phyloP scores from a whole-genome alignment of 129 eudicot species.

The Flaveria trinervia region DNA sequence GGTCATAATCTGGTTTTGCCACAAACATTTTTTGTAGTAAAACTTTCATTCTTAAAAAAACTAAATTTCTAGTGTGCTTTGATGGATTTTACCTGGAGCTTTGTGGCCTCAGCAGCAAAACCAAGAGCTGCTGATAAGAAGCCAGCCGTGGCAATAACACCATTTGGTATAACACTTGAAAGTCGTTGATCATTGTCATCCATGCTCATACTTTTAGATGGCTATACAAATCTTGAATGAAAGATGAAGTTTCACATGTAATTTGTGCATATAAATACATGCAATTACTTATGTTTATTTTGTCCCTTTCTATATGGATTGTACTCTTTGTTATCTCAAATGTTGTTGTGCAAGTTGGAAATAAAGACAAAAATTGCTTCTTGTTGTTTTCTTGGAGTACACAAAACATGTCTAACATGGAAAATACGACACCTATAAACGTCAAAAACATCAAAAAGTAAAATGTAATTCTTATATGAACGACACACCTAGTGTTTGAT shows the following conservation, averaged over 20 bases:
- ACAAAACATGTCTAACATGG: conserved; percentile 2
- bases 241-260: conserved; percentile 2
- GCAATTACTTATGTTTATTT: neutral
- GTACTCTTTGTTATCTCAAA: neutral
- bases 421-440: neutral
- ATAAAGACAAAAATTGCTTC: neutral
- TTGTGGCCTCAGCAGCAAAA: conserved; percentile 25
- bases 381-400: conserved; percentile 2
- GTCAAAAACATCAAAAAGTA: neutral
- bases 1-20: too few relatives aligned
- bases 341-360: neutral
- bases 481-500: too few relatives aligned
- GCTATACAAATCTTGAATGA: neutral
- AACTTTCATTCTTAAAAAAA: too few relatives aligned
- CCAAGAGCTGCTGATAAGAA: conserved; percentile 26
- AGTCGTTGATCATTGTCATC: neutral
- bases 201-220: neutral
- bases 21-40: too few relatives aligned
- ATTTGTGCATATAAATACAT: conserved; percentile 13
- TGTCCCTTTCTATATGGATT: neutral
- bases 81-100: conserved; percentile 17
- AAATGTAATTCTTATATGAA: neutral
- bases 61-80: neutral
- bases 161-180: conserved; percentile 7
- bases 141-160: neutral